phyloP scores from a whole-genome alignment of 495 filamentous ascomycete species.

The Aspergillus coremiiformis region DNA sequence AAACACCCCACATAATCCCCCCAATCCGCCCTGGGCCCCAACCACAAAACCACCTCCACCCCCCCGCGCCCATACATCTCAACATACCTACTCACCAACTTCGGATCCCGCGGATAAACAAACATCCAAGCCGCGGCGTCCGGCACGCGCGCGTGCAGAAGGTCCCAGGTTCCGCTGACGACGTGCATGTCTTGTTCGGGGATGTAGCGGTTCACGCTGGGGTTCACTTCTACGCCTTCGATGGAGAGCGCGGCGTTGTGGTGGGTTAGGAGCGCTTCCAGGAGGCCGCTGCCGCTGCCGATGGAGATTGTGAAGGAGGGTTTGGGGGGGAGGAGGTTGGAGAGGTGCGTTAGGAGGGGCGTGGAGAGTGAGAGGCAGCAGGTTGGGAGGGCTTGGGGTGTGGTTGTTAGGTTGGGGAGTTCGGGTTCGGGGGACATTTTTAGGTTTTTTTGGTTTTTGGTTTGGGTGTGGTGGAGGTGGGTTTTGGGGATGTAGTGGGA shows the following conservation, averaged over 20 bases:
- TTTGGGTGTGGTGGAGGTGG: too few relatives aligned
- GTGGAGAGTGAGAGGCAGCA: conserved; percentile 46
- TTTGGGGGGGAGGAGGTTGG: conserved; percentile 30
- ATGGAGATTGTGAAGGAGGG: conserved; percentile 43
- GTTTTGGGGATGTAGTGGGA: not conserved
- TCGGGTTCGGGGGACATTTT: not conserved
- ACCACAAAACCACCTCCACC: conserved; percentile 39
- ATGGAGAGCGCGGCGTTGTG: conserved; percentile 21
- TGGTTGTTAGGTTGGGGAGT: conserved; percentile 9
- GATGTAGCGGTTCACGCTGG: conserved; percentile 40
- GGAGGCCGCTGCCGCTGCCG: conserved; percentile 47
- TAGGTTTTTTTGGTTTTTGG: not conserved
- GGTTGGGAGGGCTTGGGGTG: conserved; percentile 27
- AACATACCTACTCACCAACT: conserved; percentile 39
- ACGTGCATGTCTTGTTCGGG: conserved; percentile 31
- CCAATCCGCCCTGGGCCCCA: conserved; percentile 45
- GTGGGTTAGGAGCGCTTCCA: conserved; percentile 41
- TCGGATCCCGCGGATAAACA: conserved; percentile 47
- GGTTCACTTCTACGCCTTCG: conserved; percentile 41
- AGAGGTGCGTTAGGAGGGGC: conserved; percentile 29
- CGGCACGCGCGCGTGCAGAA: conserved; percentile 23
- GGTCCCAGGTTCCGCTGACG: conserved; percentile 39
- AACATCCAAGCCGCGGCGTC: conserved; percentile 45
- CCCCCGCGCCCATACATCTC: conserved; percentile 16
- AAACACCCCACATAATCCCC: conserved; percentile 25